Evolutionary conservation across 306 rosid genomes (phyloP), one percentile per base, ranked within the genome.

Genomic region (Trifolium subterraneum): DNA sequence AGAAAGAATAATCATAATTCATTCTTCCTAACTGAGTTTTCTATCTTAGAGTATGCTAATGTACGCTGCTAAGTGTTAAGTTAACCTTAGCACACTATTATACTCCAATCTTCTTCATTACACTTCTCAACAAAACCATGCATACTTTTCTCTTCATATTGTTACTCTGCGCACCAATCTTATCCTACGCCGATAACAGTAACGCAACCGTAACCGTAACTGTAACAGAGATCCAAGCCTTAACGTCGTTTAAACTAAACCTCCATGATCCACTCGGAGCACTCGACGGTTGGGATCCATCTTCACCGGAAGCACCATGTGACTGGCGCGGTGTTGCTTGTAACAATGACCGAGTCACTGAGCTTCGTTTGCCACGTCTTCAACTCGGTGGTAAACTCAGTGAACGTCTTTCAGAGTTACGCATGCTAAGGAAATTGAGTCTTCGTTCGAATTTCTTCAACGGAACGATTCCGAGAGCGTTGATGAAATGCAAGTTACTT

Each of bases 271-370:
- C 98, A 18, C 78, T 80, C 11, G 88, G 85, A 25, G 90, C 90
- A 20, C 87, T 93, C 60, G 48, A 36, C 77, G 78, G 73, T 39
- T 93, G 98, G 98, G 97, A 88, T 76, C 75, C 89, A 0, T 78
- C 90, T 15, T 72, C 96, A 44, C 88, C 98, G 8, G 65, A 80
- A 45, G 97, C 98, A 11, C 98, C 98, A 0, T 93, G 97, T 48
- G 92, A 93, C 87, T 93, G 98, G 98, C 88, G 90, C 1, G 98
- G 98, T 3, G 88, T 93, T 16, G 27, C 71, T 4, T 90, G 87
- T 29, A 22, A 20, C 18, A 59, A 58, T 55, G 78, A 63, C 64
- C 86, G 91, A 20, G 96, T 93, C 72, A 75, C 87, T 0, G 97
- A 89, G 84, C 83, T 93, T 44, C 96, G 97, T 5, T 54, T 93